Evolutionary conservation across 768 basidiomycete genomes (phyloP).

Genomic region (Coprinopsis strossmayeri): DNA sequence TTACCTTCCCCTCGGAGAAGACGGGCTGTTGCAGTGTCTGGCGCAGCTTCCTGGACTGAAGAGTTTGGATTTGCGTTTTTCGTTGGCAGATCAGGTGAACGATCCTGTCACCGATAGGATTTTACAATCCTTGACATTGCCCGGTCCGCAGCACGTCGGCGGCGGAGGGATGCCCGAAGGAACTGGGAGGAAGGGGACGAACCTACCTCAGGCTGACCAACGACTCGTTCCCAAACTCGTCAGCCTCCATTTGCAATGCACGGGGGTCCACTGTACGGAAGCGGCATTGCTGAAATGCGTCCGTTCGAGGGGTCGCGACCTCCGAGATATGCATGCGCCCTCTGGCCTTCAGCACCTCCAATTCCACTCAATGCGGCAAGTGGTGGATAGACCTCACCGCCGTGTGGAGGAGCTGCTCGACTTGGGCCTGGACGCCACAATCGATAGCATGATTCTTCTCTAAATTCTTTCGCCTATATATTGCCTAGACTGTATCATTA

Average conservation of each 20-base stretch:
- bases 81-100: slow-evolving; percentile 22
- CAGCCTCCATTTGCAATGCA: slow-evolving; percentile 24
- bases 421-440: slow-evolving; percentile 22
- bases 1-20: slow-evolving; percentile 33
- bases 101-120: slow-evolving; percentile 33
- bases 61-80: slow-evolving; percentile 28
- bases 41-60: slow-evolving; percentile 21
- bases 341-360: slow-evolving; percentile 19
- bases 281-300: slow-evolving; percentile 23
- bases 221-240: slow-evolving; percentile 1
- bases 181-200: no score
- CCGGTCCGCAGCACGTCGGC: no score
- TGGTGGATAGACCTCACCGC: slow-evolving; percentile 16
- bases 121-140: slow-evolving; percentile 17
- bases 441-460: slow-evolving; percentile 18
- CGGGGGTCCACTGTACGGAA: slow-evolving; percentile 25
- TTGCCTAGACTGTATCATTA: not conserved
- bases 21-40: slow-evolving; percentile 26
- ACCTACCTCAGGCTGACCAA: no score
- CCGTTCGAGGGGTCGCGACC: slow-evolving; percentile 20
- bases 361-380: slow-evolving; percentile 24
- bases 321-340: slow-evolving; percentile 1
- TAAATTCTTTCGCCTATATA: slow-evolving; percentile 8
- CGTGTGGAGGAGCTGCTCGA: slow-evolving; percentile 16
- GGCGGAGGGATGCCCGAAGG: no score